Evolutionary conservation across 169 alveolate species (phyloP).

Genomic region (Amoebophrya sp.): DNA sequence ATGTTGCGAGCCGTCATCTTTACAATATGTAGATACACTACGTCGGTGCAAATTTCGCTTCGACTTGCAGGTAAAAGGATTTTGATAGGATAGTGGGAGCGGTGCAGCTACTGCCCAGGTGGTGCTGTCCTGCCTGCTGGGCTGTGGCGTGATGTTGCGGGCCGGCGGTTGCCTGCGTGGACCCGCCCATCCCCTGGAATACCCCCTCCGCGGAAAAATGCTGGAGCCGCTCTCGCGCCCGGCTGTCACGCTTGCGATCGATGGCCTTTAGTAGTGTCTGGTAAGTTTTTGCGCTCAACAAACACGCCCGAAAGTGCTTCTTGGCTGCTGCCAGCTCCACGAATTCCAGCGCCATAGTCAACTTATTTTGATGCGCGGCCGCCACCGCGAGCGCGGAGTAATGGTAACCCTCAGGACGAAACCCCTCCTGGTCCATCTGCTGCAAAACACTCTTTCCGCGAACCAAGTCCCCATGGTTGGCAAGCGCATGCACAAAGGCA

Average conservation of each 20-base stretch:
- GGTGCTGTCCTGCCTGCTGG: too few species aligned
- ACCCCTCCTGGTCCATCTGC: not conserved
- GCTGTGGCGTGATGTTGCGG: too few species aligned
- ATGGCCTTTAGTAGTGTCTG: not conserved
- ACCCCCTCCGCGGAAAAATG: not conserved
- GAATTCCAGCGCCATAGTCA: not conserved
- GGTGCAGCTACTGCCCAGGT: too few species aligned
- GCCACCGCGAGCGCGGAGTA: constrained; percentile 1
- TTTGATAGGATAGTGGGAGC: too few species aligned
- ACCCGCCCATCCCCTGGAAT: too few species aligned
- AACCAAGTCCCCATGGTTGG: not conserved
- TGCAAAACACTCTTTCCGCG: not conserved
- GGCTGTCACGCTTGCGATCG: not conserved
- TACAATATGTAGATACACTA: too few species aligned
- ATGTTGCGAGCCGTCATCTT: too few species aligned
- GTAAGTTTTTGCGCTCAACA: not conserved
- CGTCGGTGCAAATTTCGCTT: too few species aligned
- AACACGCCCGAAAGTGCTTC: not conserved
- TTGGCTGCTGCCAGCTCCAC: not conserved
- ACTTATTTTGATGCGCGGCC: not conserved
- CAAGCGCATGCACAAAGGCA: not conserved
- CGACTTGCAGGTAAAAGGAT: too few species aligned
- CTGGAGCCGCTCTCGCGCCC: not conserved
- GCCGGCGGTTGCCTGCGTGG: too few species aligned
- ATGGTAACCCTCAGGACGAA: not conserved